phyloP scores from a whole-genome alignment of 2,329 filamentous ascomycete genomes.

The Rhinocladiella mackenziei region DNA sequence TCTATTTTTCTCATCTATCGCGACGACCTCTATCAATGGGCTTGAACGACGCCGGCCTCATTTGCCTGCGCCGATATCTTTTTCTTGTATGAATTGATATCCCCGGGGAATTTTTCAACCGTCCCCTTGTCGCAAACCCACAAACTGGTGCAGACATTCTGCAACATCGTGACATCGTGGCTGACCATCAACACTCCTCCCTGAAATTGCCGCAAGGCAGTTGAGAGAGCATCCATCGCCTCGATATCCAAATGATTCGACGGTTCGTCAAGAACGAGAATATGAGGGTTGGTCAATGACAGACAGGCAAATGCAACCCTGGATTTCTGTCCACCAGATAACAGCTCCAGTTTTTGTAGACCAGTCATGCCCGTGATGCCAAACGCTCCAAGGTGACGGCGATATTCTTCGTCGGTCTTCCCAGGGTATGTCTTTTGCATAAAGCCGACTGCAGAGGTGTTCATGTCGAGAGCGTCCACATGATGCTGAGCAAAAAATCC shows the following conservation, averaged over 20 bases:
- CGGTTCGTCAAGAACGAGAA: constrained; percentile 95
- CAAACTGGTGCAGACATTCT: constrained; percentile 87
- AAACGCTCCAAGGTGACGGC: constrained; percentile 83
- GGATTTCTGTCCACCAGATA: constrained; percentile 97
- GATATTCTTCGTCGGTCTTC: constrained; percentile 92
- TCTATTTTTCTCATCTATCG: not conserved
- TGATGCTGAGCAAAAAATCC: constrained; percentile 99
- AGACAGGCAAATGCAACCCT: constrained; percentile 97
- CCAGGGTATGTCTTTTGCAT: constrained; percentile 92
- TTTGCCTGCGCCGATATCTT: constrained; percentile 86
- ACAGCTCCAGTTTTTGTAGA: constrained; percentile 86
- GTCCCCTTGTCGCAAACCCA: constrained; percentile 96
- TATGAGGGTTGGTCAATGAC: constrained; percentile 89
- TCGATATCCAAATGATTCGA: constrained; percentile 99
- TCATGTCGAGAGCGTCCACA: constrained; percentile 91
- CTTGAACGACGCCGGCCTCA: constrained; percentile 75
- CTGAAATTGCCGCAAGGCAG: constrained; percentile 79
- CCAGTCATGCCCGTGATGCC: constrained; percentile 89
- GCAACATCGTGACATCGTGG: constrained; percentile 98
- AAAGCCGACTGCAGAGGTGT: constrained; percentile 83
- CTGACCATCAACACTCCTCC: constrained; percentile 97
- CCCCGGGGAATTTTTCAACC: constrained; percentile 92
- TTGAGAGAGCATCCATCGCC: constrained; percentile 91
- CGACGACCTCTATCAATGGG: too few relatives aligned
- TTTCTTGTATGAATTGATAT: constrained; percentile 97